Percentiles rank a stretch among this genome's conserved stretches.
Evolutionary conservation across 495 filamentous ascomycete species (phyloP).

Genomic region (Penicillium robsamsonii): DNA sequence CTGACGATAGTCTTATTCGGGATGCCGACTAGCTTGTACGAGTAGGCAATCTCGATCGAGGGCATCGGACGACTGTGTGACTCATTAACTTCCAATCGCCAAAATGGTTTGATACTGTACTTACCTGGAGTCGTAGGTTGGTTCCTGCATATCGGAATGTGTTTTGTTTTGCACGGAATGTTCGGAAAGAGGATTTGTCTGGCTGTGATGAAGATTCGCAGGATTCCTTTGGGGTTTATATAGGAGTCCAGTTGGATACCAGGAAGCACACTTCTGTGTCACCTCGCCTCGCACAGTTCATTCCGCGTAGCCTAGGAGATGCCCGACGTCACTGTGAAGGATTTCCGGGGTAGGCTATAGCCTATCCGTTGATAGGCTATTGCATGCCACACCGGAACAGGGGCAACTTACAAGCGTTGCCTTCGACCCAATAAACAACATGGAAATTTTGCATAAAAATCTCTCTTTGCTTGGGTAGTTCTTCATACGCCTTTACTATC

Average conservation of each 20-base stretch:
- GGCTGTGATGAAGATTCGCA: neutral
- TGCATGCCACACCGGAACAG: neutral
- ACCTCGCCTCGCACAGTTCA: neutral
- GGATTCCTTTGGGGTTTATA: neutral
- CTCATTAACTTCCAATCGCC: neutral
- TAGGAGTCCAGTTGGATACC: neutral
- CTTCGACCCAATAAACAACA: neutral
- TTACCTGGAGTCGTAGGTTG: conserved; percentile 22
- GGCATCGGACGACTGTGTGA: conserved; percentile 29
- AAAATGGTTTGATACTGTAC: neutral
- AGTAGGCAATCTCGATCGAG: conserved; percentile 25
- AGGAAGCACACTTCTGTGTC: neutral
- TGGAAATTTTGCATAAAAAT: neutral
- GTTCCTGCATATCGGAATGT: conserved; percentile 19
- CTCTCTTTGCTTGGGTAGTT: neutral
- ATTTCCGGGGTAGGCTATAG: conserved; percentile 20
- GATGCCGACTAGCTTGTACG: conserved; percentile 32
- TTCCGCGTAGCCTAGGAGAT: conserved; percentile 9
- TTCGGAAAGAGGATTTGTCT: neutral
- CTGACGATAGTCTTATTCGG: conserved; percentile 37
- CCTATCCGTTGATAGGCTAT: conserved; percentile 10
- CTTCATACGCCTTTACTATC: neutral
- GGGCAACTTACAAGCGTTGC: neutral
- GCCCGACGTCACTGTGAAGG: neutral
- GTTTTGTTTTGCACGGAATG: neutral